Conservation (phyloP, 805 yeast species). For the Kuraishia capsulata region DNA sequence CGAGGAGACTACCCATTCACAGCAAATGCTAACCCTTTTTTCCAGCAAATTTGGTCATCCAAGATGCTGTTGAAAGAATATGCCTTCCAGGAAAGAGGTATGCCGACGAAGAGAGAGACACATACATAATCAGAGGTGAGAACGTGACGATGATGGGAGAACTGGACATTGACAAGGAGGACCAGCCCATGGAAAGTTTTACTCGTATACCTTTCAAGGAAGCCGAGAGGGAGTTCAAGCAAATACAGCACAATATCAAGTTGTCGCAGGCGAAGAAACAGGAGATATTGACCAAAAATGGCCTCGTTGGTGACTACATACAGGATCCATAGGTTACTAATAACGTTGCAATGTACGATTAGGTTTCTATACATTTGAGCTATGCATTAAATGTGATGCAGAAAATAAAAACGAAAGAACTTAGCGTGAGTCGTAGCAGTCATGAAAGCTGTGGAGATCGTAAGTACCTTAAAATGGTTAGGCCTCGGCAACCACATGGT, state of each 20-base stretch:
- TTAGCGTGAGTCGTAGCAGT: too few species aligned
- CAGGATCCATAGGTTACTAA: background rate
- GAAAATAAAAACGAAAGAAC: too few species aligned
- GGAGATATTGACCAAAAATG: background rate
- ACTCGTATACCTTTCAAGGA: conserved; percentile 49
- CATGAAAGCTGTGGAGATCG: too few species aligned
- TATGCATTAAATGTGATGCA: too few species aligned
- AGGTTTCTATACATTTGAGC: too few species aligned
- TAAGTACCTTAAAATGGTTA: too few species aligned
- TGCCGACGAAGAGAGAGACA: conserved; percentile 66
- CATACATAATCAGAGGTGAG: conserved; percentile 89
- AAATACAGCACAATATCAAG: conserved; percentile 1
- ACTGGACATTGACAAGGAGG: conserved; percentile 81
- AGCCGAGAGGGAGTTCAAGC: conserved; percentile 37
- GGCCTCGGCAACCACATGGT: conserved; percentile 4
- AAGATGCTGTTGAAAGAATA: conserved; percentile 82
- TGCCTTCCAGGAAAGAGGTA: conserved; percentile 48
- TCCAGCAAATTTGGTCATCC: conserved; percentile 76
- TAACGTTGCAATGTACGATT: too few species aligned
- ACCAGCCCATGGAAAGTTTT: conserved; percentile 49
- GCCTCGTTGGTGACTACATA: conserved; percentile 2
- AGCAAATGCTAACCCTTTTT: too few species aligned
- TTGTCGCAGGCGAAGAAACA: background rate
- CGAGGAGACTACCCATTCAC: too few species aligned
- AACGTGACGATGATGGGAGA: conserved; percentile 93